A percentile compares a stretch with the other conserved stretches of the same genome.
Conservation (phyloP, 495 filamentous ascomycete genomes). For the Penicillium pancosmium region DNA sequence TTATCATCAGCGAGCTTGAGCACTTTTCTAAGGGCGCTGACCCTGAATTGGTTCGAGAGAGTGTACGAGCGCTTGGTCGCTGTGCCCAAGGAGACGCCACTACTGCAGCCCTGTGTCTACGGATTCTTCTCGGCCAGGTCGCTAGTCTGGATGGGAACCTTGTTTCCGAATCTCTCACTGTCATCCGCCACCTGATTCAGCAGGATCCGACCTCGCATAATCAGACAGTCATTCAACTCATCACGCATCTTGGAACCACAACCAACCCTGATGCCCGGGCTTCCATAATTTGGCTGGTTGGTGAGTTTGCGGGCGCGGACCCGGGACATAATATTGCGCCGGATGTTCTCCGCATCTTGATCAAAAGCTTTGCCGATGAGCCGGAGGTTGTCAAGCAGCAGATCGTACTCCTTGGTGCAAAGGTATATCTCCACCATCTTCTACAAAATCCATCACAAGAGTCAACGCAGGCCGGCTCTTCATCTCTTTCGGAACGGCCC, state of each 20-base stretch:
- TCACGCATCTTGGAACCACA: slow-evolving; percentile 84
- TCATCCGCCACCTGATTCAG: slow-evolving; percentile 94
- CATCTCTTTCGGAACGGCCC: slow-evolving; percentile 10
- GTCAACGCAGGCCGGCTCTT: slow-evolving; percentile 5
- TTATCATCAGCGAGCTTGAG: slow-evolving; percentile 89
- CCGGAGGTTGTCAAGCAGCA: slow-evolving; percentile 84
- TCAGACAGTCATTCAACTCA: slow-evolving; percentile 83
- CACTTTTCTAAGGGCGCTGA: slow-evolving; percentile 84
- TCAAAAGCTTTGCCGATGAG: slow-evolving; percentile 82
- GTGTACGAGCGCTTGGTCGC: slow-evolving; percentile 87
- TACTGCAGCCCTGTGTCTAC: slow-evolving; percentile 75
- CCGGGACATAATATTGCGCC: slow-evolving; percentile 84
- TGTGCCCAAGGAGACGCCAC: slow-evolving; percentile 78
- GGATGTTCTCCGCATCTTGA: slow-evolving; percentile 88
- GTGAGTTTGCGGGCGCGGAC: slow-evolving; percentile 83
- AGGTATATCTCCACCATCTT: slow-evolving; percentile 89
- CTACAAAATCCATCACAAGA: slow-evolving; percentile 54
- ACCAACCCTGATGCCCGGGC: slow-evolving; percentile 85
- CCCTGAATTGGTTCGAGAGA: slow-evolving; percentile 78
- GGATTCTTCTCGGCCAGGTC: slow-evolving; percentile 80
- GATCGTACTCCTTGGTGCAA: slow-evolving; percentile 88
- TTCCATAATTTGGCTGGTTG: slow-evolving; percentile 95
- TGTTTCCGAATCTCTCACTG: slow-evolving; percentile 87
- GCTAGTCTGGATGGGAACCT: slow-evolving; percentile 81
- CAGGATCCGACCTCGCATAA: slow-evolving; percentile 77